phyloP scores from a whole-genome alignment of 2,329 filamentous ascomycete genomes.

The Leptographium lundbergii region DNA sequence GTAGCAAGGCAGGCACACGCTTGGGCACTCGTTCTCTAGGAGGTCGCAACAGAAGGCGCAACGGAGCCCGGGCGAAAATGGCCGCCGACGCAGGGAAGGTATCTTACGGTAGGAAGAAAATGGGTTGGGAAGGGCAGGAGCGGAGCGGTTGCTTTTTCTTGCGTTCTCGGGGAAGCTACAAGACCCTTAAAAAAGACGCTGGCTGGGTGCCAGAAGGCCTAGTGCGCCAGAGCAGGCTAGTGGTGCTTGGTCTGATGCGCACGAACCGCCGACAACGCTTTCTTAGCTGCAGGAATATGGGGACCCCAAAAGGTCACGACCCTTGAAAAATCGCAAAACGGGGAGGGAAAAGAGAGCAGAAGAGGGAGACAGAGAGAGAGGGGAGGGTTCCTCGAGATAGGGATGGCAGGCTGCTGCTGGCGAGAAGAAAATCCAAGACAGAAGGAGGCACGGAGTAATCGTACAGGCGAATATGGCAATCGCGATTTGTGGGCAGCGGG shows the following conservation, averaged over 20 bases:
- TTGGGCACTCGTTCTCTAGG: neutral
- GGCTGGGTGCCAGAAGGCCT: neutral
- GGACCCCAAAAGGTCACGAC: neutral
- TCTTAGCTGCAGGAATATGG: neutral
- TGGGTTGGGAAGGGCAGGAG: neutral
- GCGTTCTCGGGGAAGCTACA: neutral
- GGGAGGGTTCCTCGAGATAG: neutral
- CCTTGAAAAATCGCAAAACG: neutral
- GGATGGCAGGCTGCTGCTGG: no score
- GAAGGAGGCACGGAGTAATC: no score
- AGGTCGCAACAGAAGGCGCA: neutral
- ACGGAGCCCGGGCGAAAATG: neutral
- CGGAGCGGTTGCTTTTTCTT: neutral
- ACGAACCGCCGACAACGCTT: neutral
- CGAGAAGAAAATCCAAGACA: no score
- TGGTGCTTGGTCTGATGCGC: neutral
- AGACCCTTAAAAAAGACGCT: conserved; percentile 1
- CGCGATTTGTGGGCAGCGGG: no score
- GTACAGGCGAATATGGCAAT: no score
- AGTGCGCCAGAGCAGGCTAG: neutral
- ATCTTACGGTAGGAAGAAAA: neutral
- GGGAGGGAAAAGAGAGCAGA: neutral
- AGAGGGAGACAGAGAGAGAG: no score
- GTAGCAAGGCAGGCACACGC: neutral
- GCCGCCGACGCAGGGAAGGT: neutral